Conservation (phyloP, 768 basidiomycete species). For the Tricholomella constricta region DNA sequence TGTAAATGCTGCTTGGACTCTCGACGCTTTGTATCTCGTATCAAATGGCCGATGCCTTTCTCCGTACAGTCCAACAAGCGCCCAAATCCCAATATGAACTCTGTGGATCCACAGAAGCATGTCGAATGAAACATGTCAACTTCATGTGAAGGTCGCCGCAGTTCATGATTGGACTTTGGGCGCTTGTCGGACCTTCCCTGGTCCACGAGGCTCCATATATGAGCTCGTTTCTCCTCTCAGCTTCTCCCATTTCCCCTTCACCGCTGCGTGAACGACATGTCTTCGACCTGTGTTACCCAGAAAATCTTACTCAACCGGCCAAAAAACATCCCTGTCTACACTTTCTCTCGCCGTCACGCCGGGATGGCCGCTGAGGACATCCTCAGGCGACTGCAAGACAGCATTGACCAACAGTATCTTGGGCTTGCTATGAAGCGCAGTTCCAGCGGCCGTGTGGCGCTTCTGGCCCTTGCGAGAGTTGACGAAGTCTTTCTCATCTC, state of each 20-base stretch:
- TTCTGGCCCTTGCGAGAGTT: slow-evolving; percentile 15
- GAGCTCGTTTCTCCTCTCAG: background rate
- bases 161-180: background rate
- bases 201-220: background rate
- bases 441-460: slow-evolving; percentile 2
- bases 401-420: background rate
- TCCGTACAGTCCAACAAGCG: background rate
- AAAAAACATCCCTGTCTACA: slow-evolving; percentile 5
- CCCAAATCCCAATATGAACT: background rate
- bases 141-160: background rate
- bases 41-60: too few species aligned
- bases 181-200: background rate
- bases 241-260: background rate
- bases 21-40: too few species aligned
- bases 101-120: slow-evolving; percentile 10
- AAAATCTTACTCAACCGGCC: slow-evolving; percentile 3
- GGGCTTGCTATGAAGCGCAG: slow-evolving; percentile 11
- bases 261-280: too few species aligned
- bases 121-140: background rate
- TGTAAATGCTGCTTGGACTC: too few species aligned
- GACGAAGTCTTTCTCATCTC: slow-evolving; percentile 10
- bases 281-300: slow-evolving; percentile 8
- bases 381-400: background rate
- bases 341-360: slow-evolving; percentile 14
- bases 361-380: slow-evolving; percentile 7